Percentiles rank a stretch among this genome's conserved stretches.
These are phyloP conservation scores for Rubroshorea leprosula DNA, from an alignment of 345 rosid genomes.

Conservation along the genomic window DNA sequence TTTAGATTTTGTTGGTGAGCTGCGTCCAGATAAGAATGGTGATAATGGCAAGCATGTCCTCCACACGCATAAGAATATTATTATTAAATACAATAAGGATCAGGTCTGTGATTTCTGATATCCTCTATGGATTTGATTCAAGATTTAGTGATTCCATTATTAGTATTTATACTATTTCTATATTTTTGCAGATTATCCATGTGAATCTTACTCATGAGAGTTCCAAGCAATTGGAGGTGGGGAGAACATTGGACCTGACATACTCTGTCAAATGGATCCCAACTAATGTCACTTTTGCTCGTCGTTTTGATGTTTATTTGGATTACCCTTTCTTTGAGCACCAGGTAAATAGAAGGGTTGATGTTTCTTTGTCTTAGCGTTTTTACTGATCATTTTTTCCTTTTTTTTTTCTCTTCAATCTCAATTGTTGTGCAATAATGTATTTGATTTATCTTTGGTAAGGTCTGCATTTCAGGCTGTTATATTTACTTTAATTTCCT, in stretches of 20 bases:
- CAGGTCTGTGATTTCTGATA: slow-evolving; percentile 51
- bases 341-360: slow-evolving; percentile 42
- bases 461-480: neutral
- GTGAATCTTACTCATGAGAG: slow-evolving; percentile 76
- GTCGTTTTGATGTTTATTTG: slow-evolving; percentile 92
- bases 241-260: slow-evolving; percentile 60
- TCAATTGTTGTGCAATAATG: too few relatives aligned
- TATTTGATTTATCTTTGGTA: too few relatives aligned
- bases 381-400: too few relatives aligned
- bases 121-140: slow-evolving; percentile 1
- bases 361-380: neutral
- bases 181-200: slow-evolving; percentile 63
- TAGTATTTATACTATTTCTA: neutral
- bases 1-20: slow-evolving; percentile 82
- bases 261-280: slow-evolving; percentile 74
- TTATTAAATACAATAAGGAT: slow-evolving; percentile 67
- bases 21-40: slow-evolving; percentile 65
- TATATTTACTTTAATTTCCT: neutral
- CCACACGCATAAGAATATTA: slow-evolving; percentile 72
- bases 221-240: slow-evolving; percentile 66
- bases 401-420: too few relatives aligned
- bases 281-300: slow-evolving; percentile 69
- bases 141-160: neutral
- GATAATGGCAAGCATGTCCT: slow-evolving; percentile 67
- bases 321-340: slow-evolving; percentile 96